phyloP scores from a whole-genome alignment of 495 filamentous ascomycete species.

The Staphylotrichum tortipilum region DNA sequence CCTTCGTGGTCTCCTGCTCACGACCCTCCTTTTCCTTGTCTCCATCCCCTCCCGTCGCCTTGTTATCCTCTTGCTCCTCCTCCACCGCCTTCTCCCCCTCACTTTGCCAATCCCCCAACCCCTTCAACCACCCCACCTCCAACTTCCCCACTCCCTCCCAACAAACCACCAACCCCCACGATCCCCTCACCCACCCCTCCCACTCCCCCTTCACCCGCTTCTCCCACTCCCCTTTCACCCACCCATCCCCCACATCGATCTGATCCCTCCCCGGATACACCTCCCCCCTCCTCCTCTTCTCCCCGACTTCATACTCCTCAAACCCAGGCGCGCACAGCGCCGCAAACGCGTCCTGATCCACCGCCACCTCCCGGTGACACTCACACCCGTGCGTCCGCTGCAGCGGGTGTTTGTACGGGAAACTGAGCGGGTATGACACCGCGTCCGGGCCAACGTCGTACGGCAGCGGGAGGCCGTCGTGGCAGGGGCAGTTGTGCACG shows the following conservation, averaged over 20 bases:
- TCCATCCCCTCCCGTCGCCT: not conserved
- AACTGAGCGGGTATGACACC: not conserved
- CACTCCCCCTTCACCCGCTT: not conserved
- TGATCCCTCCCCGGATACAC: not conserved
- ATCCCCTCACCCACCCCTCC: not conserved
- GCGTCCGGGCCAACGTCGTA: constrained; percentile 1
- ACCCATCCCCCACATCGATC: not conserved
- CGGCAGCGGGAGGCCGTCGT: not conserved
- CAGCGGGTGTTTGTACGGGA: constrained; percentile 8
- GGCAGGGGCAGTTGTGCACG: constrained; percentile 20
- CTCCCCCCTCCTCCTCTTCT: not conserved
- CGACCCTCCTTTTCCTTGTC: not conserved
- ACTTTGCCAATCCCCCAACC: not conserved
- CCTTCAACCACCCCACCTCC: not conserved
- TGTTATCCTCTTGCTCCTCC: not conserved
- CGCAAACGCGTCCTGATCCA: constrained; percentile 11
- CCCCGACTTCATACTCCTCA: no score
- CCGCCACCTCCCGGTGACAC: constrained; percentile 4
- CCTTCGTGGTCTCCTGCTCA: not conserved
- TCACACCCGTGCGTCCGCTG: constrained; percentile 5
- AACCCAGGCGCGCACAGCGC: not conserved
- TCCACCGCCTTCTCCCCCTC: not conserved
- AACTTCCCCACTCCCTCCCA: not conserved
- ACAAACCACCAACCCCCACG: not conserved
- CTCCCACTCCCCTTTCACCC: not conserved